Evolutionary conservation across 441 rosid species (phyloP).

Genomic region (Viola pubescens): DNA sequence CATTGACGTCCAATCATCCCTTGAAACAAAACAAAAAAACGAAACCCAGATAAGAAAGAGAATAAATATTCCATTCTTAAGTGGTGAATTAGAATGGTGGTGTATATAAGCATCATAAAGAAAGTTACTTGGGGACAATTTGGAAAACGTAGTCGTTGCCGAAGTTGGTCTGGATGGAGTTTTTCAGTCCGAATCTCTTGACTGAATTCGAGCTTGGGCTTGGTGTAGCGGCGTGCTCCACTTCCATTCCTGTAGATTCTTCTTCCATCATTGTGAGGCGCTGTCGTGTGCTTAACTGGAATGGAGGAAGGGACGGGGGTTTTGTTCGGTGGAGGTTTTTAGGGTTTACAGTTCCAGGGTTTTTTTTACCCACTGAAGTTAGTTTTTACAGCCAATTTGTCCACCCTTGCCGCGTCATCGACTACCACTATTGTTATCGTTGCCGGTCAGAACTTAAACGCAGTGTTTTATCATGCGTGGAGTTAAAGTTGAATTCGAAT

Average conservation of each 20-base stretch:
- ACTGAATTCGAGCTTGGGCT: slow-evolving; percentile 10
- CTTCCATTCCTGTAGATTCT: slow-evolving; percentile 44
- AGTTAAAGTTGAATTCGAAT: too few species aligned
- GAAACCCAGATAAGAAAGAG: slow-evolving; percentile 5
- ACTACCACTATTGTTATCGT: too few species aligned
- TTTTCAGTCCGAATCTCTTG: slow-evolving; percentile 59
- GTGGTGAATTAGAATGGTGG: background rate
- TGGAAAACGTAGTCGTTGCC: slow-evolving; percentile 85
- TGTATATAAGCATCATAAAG: background rate
- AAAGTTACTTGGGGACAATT: slow-evolving; percentile 56
- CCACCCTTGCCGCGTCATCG: too few species aligned
- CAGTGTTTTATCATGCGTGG: too few species aligned
- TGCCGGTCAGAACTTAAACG: too few species aligned
- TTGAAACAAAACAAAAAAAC: slow-evolving; percentile 1
- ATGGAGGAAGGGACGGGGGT: background rate
- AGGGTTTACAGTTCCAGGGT: background rate
- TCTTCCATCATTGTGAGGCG: slow-evolving; percentile 30
- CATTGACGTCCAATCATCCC: slow-evolving; percentile 78
- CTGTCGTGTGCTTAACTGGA: background rate
- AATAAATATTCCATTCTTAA: background rate
- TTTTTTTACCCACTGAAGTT: too few species aligned
- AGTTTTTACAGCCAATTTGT: too few species aligned
- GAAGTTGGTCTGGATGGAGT: slow-evolving; percentile 78
- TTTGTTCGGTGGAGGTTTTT: slow-evolving; percentile 10
- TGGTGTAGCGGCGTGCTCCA: slow-evolving; percentile 20